Conservation (phyloP, 352 stramenopile species). For the Globisporangium carolinianum region DNA sequence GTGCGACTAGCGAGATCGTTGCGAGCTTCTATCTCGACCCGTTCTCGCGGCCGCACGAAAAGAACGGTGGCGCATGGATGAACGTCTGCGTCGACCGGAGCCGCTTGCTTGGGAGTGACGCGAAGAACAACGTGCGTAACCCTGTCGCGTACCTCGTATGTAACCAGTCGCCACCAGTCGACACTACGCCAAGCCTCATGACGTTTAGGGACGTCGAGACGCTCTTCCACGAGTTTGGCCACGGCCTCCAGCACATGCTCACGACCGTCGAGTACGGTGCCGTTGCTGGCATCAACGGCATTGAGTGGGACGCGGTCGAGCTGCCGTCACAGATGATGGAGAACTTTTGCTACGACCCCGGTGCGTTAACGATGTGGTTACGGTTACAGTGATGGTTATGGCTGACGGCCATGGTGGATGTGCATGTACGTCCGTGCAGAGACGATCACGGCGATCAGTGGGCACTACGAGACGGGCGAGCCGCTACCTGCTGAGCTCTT, state of each 20-base stretch:
- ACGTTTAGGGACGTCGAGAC: slow-evolving; percentile 97
- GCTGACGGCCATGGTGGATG: too few relatives aligned
- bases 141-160: slow-evolving; percentile 98
- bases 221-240: slow-evolving; percentile 95
- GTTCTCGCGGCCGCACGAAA: slow-evolving; percentile 95
- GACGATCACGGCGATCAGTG: slow-evolving; percentile 75
- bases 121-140: slow-evolving; percentile 57
- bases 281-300: slow-evolving; percentile 94
- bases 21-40: slow-evolving; percentile 97
- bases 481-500: slow-evolving; percentile 92
- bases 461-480: slow-evolving; percentile 83
- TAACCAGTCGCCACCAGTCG: slow-evolving; percentile 93
- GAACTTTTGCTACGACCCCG: slow-evolving; percentile 97
- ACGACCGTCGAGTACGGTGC: slow-evolving; percentile 93
- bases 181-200: slow-evolving; percentile 94
- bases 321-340: slow-evolving; percentile 99
- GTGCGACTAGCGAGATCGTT: slow-evolving; percentile 79
- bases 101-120: slow-evolving; percentile 60
- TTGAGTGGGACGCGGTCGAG: slow-evolving; percentile 99
- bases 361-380: slow-evolving; percentile 8
- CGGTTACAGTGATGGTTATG: background rate
- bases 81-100: slow-evolving; percentile 94
- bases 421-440: slow-evolving; percentile 31
- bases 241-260: slow-evolving; percentile 98
- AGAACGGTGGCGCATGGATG: slow-evolving; percentile 98